Conservation (phyloP, 768 basidiomycete species). For the Crepidotus variabilis region DNA sequence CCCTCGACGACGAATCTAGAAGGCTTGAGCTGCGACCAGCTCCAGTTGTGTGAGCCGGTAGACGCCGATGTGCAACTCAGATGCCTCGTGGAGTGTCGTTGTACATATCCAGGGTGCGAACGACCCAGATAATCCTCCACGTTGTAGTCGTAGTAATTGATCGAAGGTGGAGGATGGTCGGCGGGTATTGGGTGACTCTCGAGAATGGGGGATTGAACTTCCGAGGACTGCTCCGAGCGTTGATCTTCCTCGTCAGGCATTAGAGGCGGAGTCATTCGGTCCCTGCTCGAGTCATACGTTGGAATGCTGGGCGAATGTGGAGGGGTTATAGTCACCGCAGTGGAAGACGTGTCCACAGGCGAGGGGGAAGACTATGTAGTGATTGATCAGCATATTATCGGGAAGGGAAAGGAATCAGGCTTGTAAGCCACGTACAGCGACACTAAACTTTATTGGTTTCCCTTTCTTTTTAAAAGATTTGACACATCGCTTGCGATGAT, state of each 20-base stretch:
- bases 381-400: conserved; percentile 4
- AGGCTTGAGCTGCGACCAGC: conserved; percentile 37
- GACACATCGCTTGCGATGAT: conserved; percentile 58
- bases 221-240: conserved; percentile 14
- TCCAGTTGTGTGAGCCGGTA: conserved; percentile 36
- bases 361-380: neutral
- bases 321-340: neutral
- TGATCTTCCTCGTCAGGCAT: conserved; percentile 22
- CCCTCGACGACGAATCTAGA: conserved; percentile 24
- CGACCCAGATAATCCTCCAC: conserved; percentile 30
- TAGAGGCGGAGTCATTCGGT: conserved; percentile 18
- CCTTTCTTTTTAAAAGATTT: conserved; percentile 31
- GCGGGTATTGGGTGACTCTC: conserved; percentile 6
- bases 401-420: neutral
- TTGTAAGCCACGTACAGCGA: conserved; percentile 11
- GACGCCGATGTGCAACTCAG: conserved; percentile 7
- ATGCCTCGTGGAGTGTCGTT: conserved; percentile 5
- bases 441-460: conserved; percentile 17
- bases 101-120: conserved; percentile 25
- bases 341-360: neutral
- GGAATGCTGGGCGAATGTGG: neutral
- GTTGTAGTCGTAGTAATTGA: conserved; percentile 7
- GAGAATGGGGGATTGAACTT: conserved; percentile 13
- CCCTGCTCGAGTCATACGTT: conserved; percentile 3
- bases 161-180: conserved; percentile 10